Evolutionary conservation across 2,329 filamentous ascomycete species (phyloP), one percentile per base, ranked within the genome.

Genomic region (Metarhizium anisopliae): DNA sequence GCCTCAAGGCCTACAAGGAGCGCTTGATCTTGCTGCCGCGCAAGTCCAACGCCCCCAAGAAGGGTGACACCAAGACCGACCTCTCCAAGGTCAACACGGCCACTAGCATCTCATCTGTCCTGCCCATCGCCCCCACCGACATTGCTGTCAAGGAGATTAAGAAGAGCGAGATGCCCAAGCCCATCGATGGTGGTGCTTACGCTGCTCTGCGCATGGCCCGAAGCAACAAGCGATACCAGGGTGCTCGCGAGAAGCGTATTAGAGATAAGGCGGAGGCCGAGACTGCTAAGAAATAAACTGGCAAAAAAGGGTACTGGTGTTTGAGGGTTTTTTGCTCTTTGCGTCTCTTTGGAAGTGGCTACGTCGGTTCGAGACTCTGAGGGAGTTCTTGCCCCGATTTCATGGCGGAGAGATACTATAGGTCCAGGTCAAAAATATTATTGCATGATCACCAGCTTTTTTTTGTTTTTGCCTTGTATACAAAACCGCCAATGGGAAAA

Each of bases 21-120:
- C 90, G 91, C 73, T 82, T 99, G 72, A 96, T 99, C 76, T 85
- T 99, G 74, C 96, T 99, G 84, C 94, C 94, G 74, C 90, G 91
- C 83, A 91, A 90, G 79, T 85, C 85, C 74, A 92, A 92, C 79
- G 86, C 94, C 80, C 84, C 87, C 80, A 96, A 96, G 90, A 87
- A 88, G 75, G 89, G 89, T 76, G 90, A 96, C 79, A 87, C 87
- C 76, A 89, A 89, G 74, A 89, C 93, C 86, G 85, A 94, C 78
- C 70, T 80, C 65, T 76, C 75, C 72, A 87, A 85, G 68, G 83
- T 84, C 73, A 77, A 81, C 71, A 81, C 78, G 72, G 77, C 78
- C 66, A 70, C 75, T 63, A 60, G 51, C 57, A 57, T 72, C 65
- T 66, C 70, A 57, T 73, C 79, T 63, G 72, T 79, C 66, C 79